phyloP scores from a whole-genome alignment of 2,329 filamentous ascomycete species.

The Hypoxylon sp. region DNA sequence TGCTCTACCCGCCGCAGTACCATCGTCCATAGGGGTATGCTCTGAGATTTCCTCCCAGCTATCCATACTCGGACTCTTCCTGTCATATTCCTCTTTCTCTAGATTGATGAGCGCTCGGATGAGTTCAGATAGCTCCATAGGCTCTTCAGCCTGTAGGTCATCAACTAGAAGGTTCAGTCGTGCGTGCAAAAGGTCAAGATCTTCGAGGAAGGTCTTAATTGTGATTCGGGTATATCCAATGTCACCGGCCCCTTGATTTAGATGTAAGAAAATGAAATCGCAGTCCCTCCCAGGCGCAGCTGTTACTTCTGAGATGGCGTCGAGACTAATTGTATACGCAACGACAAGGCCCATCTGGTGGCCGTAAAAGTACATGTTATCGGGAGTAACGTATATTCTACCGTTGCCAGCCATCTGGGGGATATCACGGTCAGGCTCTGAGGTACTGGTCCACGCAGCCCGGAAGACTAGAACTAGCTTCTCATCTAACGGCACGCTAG shows the following conservation, averaged over 20 bases:
- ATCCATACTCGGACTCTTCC: slow-evolving; percentile 80
- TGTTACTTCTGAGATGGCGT: slow-evolving; percentile 88
- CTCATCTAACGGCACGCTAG: slow-evolving; percentile 81
- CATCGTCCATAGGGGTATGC: slow-evolving; percentile 72
- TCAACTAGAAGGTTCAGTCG: slow-evolving; percentile 89
- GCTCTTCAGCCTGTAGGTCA: slow-evolving; percentile 80
- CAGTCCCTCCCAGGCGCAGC: slow-evolving; percentile 91
- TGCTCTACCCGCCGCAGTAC: slow-evolving; percentile 61
- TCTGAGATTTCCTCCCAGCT: slow-evolving; percentile 90
- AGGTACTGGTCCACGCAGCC: slow-evolving; percentile 81
- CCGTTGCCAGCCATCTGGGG: slow-evolving; percentile 74
- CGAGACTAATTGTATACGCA: slow-evolving; percentile 81
- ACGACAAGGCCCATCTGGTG: slow-evolving; percentile 93
- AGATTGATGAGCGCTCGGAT: slow-evolving; percentile 81
- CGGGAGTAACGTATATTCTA: slow-evolving; percentile 87
- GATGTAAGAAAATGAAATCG: slow-evolving; percentile 91
- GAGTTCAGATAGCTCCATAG: slow-evolving; percentile 76
- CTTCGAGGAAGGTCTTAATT: slow-evolving; percentile 93
- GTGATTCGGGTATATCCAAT: slow-evolving; percentile 81
- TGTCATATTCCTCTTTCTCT: slow-evolving; percentile 72
- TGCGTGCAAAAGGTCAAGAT: slow-evolving; percentile 83
- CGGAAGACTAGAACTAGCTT: slow-evolving; percentile 93
- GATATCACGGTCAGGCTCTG: slow-evolving; percentile 60
- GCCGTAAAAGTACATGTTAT: slow-evolving; percentile 95
- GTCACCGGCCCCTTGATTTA: slow-evolving; percentile 72